Evolutionary conservation across 2,329 filamentous ascomycete genomes (phyloP), one percentile per base, ranked within the genome.

Genomic region (Cladosporium sp.): DNA sequence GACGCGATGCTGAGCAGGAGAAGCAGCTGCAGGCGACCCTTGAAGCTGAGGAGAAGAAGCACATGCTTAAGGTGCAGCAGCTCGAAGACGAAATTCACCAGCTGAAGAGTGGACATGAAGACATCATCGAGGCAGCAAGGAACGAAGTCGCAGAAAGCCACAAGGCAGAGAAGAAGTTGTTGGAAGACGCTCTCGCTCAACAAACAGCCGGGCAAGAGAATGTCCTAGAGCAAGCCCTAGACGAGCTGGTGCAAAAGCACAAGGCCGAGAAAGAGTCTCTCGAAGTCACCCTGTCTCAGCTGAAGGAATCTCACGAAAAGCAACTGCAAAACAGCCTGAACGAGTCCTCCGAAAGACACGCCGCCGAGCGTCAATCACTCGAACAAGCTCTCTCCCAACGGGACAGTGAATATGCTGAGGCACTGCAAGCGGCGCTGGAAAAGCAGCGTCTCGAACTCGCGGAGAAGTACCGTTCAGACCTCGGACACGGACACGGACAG

Each of bases 231-330:
- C 29, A 22, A 16, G 45, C 45, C 8, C 19, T 48, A 8, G 25
- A 40, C 19, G 45, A 48, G 27, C 15, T 39, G 27, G 45, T 13
- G 7, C 35, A 18, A 5, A 33, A 40, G 12, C 45, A 48, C n/a
- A 40, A 13, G 7, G 12, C 36, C 12, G 45, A 48, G 11, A 48
- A 48, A 36, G 35, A 48, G 20, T 35, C 25, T 12, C 27, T 48
- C 18, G 45, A 48, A 22, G 16, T 20, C 9, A 18, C 45, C 9
- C 25, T 48, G 7, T 32, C 45, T 4, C 45, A 48, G 12, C 16
- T 48, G 18, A 48, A 40, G n/a, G 36, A 48, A 13, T 40, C 36
- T 2, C 45, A 48, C 16, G 45, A 48, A 22, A 48, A 48, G 45
- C 45, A 48, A 16, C 16, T 48, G 29, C 45, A 48, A 11, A 15